These are phyloP conservation scores for Candida pini DNA, from an alignment of 805 yeast species.

Conservation along the genomic window DNA sequence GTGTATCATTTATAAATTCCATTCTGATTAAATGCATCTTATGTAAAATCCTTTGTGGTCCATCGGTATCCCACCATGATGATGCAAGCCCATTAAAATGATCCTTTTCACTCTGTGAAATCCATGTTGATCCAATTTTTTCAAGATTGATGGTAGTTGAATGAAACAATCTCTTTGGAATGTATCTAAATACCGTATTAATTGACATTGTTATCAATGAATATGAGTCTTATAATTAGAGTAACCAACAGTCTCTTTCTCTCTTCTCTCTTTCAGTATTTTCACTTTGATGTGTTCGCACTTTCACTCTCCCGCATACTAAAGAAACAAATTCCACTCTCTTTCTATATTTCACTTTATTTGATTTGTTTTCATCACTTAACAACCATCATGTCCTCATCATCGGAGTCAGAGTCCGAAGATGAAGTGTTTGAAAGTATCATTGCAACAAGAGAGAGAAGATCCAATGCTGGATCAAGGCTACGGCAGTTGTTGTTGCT, in stretches of 20 bases:
- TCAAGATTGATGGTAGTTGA: background rate
- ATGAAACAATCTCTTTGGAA: conserved; percentile 1
- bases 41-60: conserved; percentile 90
- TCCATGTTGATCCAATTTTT: conserved; percentile 26
- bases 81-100: conserved; percentile 86
- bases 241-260: no score
- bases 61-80: conserved; percentile 98
- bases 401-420: conserved; percentile 17
- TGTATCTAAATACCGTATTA: no score
- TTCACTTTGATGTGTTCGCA: no score
- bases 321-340: no score
- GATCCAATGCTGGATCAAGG: conserved; percentile 89
- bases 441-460: conserved; percentile 67
- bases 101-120: conserved; percentile 57
- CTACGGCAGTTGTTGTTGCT: conserved; percentile 66
- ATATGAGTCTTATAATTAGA: no score
- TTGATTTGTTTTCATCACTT: no score
- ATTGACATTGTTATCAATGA: no score
- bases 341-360: no score
- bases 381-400: no score
- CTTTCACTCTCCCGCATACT: no score
- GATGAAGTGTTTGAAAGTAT: conserved; percentile 45
- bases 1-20: conserved; percentile 73
- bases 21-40: conserved; percentile 87
- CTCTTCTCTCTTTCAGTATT: no score